These are phyloP conservation scores for Erodium chrysanthum DNA, from an alignment of 441 rosid genomes.

Conservation along the genomic window DNA sequence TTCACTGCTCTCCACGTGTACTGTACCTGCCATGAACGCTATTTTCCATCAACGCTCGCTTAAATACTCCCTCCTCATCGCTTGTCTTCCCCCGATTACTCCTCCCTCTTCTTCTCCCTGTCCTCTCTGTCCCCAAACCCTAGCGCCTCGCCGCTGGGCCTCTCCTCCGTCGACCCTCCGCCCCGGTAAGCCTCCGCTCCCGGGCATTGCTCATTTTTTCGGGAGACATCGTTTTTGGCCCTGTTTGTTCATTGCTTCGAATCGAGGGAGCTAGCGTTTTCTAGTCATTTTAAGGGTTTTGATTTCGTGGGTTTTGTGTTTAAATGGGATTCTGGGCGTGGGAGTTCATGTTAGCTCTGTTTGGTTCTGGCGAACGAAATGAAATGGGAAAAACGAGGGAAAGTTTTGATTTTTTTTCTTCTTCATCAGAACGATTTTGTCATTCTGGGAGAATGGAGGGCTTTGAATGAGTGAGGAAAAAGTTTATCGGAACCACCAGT, in stretches of 20 bases:
- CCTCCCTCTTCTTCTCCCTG: background rate
- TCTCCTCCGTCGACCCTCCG: background rate
- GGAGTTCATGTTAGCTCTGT: background rate
- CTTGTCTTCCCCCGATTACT: background rate
- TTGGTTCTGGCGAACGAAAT: background rate
- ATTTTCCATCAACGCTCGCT: background rate
- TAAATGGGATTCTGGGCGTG: background rate
- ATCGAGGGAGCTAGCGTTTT: background rate
- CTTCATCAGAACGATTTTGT: background rate
- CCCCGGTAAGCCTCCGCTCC: background rate
- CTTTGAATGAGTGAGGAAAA: background rate
- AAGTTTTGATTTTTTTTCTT: background rate
- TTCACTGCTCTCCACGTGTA: background rate
- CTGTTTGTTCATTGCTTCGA: background rate
- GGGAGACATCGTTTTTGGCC: background rate
- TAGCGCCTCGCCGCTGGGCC: no score
- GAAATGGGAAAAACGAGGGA: background rate
- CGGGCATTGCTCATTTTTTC: background rate
- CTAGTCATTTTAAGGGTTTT: background rate
- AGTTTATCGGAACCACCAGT: background rate
- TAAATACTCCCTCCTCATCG: background rate
- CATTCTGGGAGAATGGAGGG: background rate
- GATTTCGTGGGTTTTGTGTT: background rate
- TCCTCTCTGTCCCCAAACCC: background rate
- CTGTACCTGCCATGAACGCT: background rate